Base-by-base conservation (phyloP, 1,284 basidiomycete genomes). In the Marasmius tenuissimus region DNA sequence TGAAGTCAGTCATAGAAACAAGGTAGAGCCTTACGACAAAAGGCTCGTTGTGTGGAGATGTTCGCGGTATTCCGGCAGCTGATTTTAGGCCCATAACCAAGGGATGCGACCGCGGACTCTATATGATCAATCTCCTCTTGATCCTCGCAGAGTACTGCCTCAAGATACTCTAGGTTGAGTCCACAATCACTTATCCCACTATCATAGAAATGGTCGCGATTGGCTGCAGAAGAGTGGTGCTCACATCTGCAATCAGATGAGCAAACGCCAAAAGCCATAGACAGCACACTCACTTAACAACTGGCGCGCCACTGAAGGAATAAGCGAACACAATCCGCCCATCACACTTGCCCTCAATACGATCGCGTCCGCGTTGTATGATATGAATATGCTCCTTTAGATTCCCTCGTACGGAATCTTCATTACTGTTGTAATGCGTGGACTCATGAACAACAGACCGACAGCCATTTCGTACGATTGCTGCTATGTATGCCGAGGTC, bases 11-110 rank as follows among this genome's bases (percentile, higher is more conserved):
- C 4, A 22, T 56, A 42, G n/a, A 49, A 1, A 22, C 18, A 58
- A 58, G n/a, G n/a, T n/a, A 65, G 67, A 58, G 68, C 58, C 69
- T 50, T 60, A 72, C 65, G 63, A 49, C 69, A 72, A 60, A 35
- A 62, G 22, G 33, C 57, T 59, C 52, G 70, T 33, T 68, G 65
- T 34, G 61, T 60, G 14, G 37, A 60, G 11, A 40, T 45, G 18
- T 62, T 67, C 27, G 47, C 18, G 0, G 66, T 40, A 0, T 63
- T 65, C 1, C 42, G 57, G 49, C 68, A 72, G 34, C 45, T 22
- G 3, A 49, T 57, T 1, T 59, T 47, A 3, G 67, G 70, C 1
- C 70, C 68, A 65, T 63, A 68, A 2, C 70, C 65, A 3, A 55
- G 50, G 4, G 33, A 22, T 16, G 45, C 37, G 7, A 64, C 68